phyloP scores from a whole-genome alignment of 805 yeast genomes.

The Metschnikowia aberdeeniae region DNA sequence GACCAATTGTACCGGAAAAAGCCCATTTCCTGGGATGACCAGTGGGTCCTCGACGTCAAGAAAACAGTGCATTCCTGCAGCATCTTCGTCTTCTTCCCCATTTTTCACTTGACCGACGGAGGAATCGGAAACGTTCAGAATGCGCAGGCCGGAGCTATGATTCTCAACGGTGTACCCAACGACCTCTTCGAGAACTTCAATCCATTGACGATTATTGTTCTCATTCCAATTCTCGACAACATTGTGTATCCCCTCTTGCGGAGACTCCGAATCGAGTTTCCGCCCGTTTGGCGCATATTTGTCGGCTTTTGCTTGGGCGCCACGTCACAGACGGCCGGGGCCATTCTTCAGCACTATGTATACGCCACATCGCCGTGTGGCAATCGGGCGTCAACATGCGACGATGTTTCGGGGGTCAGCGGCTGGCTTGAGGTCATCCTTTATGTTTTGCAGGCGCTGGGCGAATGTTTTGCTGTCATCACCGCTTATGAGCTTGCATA shows the following conservation, averaged over 20 bases:
- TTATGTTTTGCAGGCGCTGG: constrained; percentile 46
- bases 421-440: constrained; percentile 28
- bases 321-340: constrained; percentile 46
- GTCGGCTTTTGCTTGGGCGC: constrained; percentile 48
- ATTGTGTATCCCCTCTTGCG: constrained; percentile 46
- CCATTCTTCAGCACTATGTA: constrained; percentile 45
- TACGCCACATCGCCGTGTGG: constrained; percentile 53
- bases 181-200: constrained; percentile 54
- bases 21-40: constrained; percentile 36
- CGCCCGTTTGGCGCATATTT: constrained; percentile 41
- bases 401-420: constrained; percentile 26
- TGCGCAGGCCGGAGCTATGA: constrained; percentile 54
- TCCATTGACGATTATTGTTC: constrained; percentile 49
- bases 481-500: constrained; percentile 55
- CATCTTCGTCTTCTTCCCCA: constrained; percentile 41
- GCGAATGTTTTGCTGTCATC: constrained; percentile 50
- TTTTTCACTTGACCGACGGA: constrained; percentile 40
- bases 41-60: constrained; percentile 44
- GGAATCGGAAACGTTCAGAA: constrained; percentile 48
- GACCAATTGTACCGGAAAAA: neutral
- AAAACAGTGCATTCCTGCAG: constrained; percentile 43
- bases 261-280: constrained; percentile 25
- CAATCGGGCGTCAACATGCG: constrained; percentile 38
- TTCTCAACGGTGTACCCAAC: constrained; percentile 50
- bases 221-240: constrained; percentile 49